A percentile compares a stretch with the other conserved stretches of the same genome.
Evolutionary conservation across 805 yeast genomes (phyloP).

Genomic region (Maudiozyma saulgeensis): DNA sequence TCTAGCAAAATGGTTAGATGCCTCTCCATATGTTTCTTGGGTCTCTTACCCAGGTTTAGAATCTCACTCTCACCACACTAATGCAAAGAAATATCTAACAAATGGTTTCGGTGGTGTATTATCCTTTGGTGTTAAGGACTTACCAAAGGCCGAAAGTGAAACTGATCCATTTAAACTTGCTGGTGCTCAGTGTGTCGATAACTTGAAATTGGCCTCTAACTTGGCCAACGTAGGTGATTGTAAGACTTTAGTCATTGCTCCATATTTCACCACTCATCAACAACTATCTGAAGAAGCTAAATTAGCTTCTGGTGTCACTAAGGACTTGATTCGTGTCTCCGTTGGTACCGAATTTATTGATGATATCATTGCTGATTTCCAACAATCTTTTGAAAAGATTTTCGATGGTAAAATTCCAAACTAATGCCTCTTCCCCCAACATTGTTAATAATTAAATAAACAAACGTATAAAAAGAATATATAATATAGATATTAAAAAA

Average conservation of each 20-base stretch:
- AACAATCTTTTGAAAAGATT: constrained; percentile 61
- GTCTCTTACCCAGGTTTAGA: constrained; percentile 89
- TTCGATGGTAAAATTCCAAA: constrained; percentile 22
- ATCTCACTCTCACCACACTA: constrained; percentile 65
- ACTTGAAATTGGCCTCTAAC: constrained; percentile 76
- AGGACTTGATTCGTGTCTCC: constrained; percentile 79
- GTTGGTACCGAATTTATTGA: constrained; percentile 89
- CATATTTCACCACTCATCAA: constrained; percentile 92
- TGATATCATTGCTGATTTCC: constrained; percentile 82
- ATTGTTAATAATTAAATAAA: background rate
- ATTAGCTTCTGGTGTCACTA: constrained; percentile 73
- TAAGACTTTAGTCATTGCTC: constrained; percentile 90
- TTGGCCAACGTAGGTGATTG: constrained; percentile 96
- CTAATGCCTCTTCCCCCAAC: background rate
- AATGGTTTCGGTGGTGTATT: constrained; percentile 82
- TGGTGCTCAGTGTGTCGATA: constrained; percentile 78
- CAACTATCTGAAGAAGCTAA: constrained; percentile 80
- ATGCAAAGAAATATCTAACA: constrained; percentile 71
- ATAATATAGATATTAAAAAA: background rate
- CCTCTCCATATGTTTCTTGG: constrained; percentile 68
- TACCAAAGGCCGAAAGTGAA: constrained; percentile 37
- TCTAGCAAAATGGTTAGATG: constrained; percentile 69
- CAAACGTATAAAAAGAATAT: background rate
- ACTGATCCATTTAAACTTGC: constrained; percentile 59
- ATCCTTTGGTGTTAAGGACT: constrained; percentile 78